Evolutionary conservation across 768 basidiomycete species (phyloP).

Genomic region (Cytidiella melzeri): DNA sequence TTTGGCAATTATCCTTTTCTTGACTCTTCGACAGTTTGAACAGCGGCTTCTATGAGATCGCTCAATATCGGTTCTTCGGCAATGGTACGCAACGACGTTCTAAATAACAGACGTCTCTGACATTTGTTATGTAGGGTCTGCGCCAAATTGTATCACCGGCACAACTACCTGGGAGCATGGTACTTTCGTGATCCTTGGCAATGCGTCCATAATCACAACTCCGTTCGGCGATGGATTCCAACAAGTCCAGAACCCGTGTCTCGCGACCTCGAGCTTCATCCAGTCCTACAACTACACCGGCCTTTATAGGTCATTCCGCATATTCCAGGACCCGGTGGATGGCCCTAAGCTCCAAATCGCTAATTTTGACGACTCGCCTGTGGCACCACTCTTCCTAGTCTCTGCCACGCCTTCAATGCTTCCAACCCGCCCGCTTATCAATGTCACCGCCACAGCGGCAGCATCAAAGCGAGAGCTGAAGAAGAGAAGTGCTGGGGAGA

Average conservation of each 20-base stretch:
- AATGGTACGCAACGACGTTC: slow-evolving; percentile 62
- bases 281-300: slow-evolving; percentile 78
- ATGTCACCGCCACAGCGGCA: slow-evolving; percentile 31
- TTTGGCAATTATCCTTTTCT: background rate
- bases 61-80: slow-evolving; percentile 81
- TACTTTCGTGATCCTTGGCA: slow-evolving; percentile 53
- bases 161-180: slow-evolving; percentile 91
- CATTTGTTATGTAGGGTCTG: slow-evolving; percentile 43
- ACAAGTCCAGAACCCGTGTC: slow-evolving; percentile 92
- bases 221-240: slow-evolving; percentile 88
- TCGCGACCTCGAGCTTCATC: slow-evolving; percentile 82
- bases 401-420: slow-evolving; percentile 82
- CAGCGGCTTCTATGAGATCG: slow-evolving; percentile 80
- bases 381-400: slow-evolving; percentile 63
- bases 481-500: slow-evolving; percentile 15
- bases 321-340: slow-evolving; percentile 55
- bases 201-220: slow-evolving; percentile 73
- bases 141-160: slow-evolving; percentile 86
- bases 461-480: slow-evolving; percentile 6
- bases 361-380: slow-evolving; percentile 68
- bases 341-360: slow-evolving; percentile 75
- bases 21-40: slow-evolving; percentile 42
- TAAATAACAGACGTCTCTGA: slow-evolving; percentile 1
- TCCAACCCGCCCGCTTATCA: slow-evolving; percentile 64
- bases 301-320: slow-evolving; percentile 57